These are phyloP conservation scores for Aethionema arabicum DNA, from an alignment of 345 rosid species.

Conservation along the genomic window DNA sequence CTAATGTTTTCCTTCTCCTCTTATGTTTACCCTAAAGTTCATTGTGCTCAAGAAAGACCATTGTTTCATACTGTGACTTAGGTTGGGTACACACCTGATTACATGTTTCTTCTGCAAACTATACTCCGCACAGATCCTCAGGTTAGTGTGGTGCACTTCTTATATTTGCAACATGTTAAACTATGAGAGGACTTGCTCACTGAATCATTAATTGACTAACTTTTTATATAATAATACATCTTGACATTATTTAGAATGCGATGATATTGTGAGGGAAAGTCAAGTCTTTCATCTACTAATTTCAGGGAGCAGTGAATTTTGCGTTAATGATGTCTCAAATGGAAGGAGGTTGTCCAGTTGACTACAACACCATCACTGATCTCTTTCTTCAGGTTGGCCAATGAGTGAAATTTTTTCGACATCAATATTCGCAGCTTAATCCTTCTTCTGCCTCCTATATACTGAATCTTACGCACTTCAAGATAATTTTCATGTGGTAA, in stretches of 20 bases:
- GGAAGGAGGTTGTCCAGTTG: constrained; percentile 99
- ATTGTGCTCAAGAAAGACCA: constrained; percentile 17
- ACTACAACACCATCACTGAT: constrained; percentile 97
- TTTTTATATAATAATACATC: constrained; percentile 1
- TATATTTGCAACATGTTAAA: constrained; percentile 19
- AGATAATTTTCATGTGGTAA: constrained; percentile 14
- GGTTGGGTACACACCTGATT: constrained; percentile 99
- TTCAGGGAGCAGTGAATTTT: constrained; percentile 98
- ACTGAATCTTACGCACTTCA: constrained; percentile 8
- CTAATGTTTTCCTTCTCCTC: background rate
- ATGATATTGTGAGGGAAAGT: background rate
- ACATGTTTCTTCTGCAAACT: constrained; percentile 98
- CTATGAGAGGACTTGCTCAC: constrained; percentile 10
- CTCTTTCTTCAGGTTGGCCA: constrained; percentile 92
- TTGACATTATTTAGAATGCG: background rate
- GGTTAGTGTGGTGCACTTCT: constrained; percentile 47
- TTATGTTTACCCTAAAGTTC: constrained; percentile 18
- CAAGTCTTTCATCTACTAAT: constrained; percentile 16
- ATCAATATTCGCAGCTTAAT: constrained; percentile 7
- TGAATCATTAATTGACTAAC: constrained; percentile 15
- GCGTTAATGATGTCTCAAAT: constrained; percentile 99
- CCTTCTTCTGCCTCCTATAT: background rate
- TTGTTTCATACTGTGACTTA: constrained; percentile 38
- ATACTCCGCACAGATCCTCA: constrained; percentile 98
- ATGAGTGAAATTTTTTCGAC: constrained; percentile 6